phyloP scores from a whole-genome alignment of 129 eudicot genomes.

The Tagetes patula region DNA sequence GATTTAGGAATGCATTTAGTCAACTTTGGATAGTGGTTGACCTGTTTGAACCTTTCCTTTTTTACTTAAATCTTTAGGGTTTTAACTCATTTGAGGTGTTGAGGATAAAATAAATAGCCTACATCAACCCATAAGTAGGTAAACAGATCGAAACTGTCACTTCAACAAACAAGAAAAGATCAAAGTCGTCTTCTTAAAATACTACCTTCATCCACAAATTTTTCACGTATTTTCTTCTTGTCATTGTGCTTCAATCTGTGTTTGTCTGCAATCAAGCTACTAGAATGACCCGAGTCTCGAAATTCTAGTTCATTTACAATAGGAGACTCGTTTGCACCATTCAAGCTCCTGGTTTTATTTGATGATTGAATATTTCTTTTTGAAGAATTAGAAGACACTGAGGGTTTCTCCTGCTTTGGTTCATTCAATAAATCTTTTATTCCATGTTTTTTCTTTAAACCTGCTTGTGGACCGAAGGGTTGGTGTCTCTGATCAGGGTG shows the following conservation, averaged over 20 bases:
- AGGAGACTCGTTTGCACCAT: constrained; percentile 45
- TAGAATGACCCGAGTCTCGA: constrained; percentile 54
- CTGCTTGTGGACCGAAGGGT: constrained; percentile 38
- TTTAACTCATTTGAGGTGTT: background rate
- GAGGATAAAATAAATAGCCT: background rate
- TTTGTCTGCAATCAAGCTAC: constrained; percentile 46
- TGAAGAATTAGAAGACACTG: constrained; percentile 42
- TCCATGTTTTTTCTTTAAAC: constrained; percentile 58
- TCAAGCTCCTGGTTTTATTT: constrained; percentile 43
- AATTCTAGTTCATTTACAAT: constrained; percentile 40
- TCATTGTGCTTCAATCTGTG: constrained; percentile 44
- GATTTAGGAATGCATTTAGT: constrained; percentile 14
- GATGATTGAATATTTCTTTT: constrained; percentile 54
- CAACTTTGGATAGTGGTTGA: constrained; percentile 1
- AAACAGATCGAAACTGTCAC: constrained; percentile 4
- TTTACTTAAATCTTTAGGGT: background rate
- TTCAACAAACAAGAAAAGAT: constrained; percentile 1
- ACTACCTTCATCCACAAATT: constrained; percentile 62
- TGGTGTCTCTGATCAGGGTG: constrained; percentile 44
- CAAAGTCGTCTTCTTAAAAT: constrained; percentile 4
- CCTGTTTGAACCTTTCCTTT: constrained; percentile 1
- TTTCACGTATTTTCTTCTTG: constrained; percentile 42
- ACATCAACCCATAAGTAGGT: background rate
- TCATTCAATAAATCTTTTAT: constrained; percentile 44
- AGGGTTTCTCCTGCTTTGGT: constrained; percentile 39